phyloP scores from a whole-genome alignment of 768 basidiomycete genomes.

The Russula olivacea region DNA sequence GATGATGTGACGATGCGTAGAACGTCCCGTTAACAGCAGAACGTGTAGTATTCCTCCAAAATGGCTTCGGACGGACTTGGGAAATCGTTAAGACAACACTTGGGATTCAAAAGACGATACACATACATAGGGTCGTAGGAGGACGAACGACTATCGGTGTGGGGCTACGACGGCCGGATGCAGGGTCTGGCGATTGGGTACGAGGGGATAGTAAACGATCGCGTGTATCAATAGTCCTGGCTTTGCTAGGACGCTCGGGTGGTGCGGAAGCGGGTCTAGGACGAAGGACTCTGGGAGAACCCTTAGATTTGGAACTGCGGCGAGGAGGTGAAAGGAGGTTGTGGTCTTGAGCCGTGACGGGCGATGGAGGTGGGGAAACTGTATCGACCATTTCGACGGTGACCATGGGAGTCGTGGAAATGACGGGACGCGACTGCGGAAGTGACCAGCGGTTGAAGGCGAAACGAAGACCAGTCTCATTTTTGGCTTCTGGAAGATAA shows the following conservation, averaged over 20 bases:
- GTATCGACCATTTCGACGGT: constrained; percentile 21
- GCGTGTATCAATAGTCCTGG: not conserved
- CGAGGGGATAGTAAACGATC: not conserved
- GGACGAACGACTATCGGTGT: constrained; percentile 45
- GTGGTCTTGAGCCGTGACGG: not conserved
- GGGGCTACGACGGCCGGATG: not conserved
- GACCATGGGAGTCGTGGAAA: constrained; percentile 9
- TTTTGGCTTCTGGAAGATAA: constrained; percentile 4
- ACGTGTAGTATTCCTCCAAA: constrained; percentile 69
- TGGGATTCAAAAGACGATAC: not conserved
- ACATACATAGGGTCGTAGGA: constrained; percentile 61
- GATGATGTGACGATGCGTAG: constrained; percentile 67
- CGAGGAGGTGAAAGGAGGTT: constrained; percentile 16
- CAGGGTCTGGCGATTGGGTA: not conserved
- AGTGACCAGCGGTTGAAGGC: constrained; percentile 10
- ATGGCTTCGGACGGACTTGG: constrained; percentile 73
- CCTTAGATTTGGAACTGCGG: constrained; percentile 1
- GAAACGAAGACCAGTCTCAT: constrained; percentile 12
- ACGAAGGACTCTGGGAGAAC: not conserved
- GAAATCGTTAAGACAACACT: not conserved
- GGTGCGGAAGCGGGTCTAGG: constrained; percentile 6
- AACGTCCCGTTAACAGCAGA: constrained; percentile 66
- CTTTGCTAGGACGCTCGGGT: not conserved
- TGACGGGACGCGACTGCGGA: not conserved
- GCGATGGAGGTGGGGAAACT: not conserved